Percentiles rank a stretch among this genome's conserved stretches.
These are phyloP conservation scores for Populus deltoides DNA, from an alignment of 345 rosid genomes.

Conservation along the genomic window DNA sequence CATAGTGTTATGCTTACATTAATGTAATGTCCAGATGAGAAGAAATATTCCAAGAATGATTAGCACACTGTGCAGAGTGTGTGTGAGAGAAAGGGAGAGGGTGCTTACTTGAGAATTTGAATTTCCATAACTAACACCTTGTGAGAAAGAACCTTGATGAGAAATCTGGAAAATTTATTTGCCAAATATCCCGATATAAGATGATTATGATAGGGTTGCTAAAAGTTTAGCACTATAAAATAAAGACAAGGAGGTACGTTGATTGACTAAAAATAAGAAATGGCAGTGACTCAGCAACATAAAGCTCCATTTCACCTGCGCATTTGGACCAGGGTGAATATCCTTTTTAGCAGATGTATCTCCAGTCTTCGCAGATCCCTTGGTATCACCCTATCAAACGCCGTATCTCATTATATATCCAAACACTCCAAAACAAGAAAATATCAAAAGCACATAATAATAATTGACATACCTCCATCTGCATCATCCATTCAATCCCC, in stretches of 20 bases:
- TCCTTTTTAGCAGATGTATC: slow-evolving; percentile 61
- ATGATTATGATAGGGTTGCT: neutral
- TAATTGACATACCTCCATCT: slow-evolving; percentile 76
- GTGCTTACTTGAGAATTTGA: slow-evolving; percentile 39
- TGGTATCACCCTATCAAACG: slow-evolving; percentile 68
- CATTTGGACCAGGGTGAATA: slow-evolving; percentile 44
- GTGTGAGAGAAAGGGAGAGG: slow-evolving; percentile 19
- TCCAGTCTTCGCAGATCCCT: slow-evolving; percentile 69
- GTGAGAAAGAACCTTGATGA: slow-evolving; percentile 40
- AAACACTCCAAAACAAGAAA: neutral
- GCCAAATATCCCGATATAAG: slow-evolving; percentile 6
- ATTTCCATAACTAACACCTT: slow-evolving; percentile 26
- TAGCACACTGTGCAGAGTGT: neutral
- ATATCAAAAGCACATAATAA: neutral
- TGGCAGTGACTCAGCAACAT: neutral
- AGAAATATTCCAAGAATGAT: too few species aligned
- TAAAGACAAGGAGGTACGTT: neutral
- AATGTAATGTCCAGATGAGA: neutral
- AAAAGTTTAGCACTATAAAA: neutral
- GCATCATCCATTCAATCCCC: slow-evolving; percentile 26
- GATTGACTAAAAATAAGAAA: neutral
- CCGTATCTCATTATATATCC: neutral
- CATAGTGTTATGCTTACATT: neutral
- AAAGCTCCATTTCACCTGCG: slow-evolving; percentile 42
- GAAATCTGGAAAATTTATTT: slow-evolving; percentile 44